Evolutionary conservation across 345 rosid genomes (phyloP).

Genomic region (Populus alba): DNA sequence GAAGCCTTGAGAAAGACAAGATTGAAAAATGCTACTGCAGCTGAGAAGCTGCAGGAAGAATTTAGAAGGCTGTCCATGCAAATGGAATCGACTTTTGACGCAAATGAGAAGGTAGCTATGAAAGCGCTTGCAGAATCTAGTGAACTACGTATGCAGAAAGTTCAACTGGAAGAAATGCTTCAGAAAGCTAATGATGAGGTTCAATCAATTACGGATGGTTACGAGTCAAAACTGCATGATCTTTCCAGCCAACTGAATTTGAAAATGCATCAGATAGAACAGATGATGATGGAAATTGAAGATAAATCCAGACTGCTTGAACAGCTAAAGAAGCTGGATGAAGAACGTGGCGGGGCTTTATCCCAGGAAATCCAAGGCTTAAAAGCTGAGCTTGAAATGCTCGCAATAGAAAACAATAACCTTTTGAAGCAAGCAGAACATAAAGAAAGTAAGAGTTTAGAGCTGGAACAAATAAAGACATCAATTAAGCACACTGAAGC

Average conservation of each 20-base stretch:
- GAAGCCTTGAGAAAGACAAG: conserved; percentile 62
- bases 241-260: conserved; percentile 44
- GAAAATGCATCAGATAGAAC: conserved; percentile 45
- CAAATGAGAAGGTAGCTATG: conserved; percentile 78
- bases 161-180: conserved; percentile 58
- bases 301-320: conserved; percentile 51
- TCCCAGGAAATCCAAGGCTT: conserved; percentile 40
- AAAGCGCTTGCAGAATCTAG: conserved; percentile 71
- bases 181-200: conserved; percentile 54
- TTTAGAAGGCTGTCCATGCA: conserved; percentile 66
- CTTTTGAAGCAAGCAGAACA: conserved; percentile 37
- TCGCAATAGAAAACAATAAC: conserved; percentile 25
- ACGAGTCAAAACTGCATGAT: conserved; percentile 47
- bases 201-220: conserved; percentile 38
- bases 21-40: conserved; percentile 69
- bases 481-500: conserved; percentile 42
- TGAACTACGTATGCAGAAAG: conserved; percentile 57
- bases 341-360: conserved; percentile 35
- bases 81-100: conserved; percentile 74
- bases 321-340: conserved; percentile 46
- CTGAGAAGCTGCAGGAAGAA: conserved; percentile 81
- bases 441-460: conserved; percentile 37
- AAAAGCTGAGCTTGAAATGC: conserved; percentile 43
- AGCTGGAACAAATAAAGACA: conserved; percentile 43
- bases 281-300: conserved; percentile 44